Conservation (phyloP, 1,284 basidiomycete species). For the Leucoagaricus sp. region DNA sequence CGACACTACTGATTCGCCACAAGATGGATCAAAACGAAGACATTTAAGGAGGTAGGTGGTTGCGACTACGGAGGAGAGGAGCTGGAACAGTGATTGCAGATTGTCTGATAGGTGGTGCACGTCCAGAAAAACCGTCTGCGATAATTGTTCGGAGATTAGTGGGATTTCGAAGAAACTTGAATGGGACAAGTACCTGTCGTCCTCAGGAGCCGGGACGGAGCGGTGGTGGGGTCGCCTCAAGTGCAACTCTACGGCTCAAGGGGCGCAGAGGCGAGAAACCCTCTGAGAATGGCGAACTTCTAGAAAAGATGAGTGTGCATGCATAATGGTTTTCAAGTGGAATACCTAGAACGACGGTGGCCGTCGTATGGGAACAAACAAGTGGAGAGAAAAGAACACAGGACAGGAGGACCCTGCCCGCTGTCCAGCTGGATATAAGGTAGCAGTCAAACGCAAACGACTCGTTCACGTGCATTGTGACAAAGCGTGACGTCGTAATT, state of each 20-base stretch:
- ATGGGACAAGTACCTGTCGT: neutral
- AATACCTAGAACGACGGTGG: constrained; percentile 15
- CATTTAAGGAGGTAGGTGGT: constrained; percentile 3
- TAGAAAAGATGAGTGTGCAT: constrained; percentile 7
- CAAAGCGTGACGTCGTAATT: too few species aligned
- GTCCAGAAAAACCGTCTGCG: neutral
- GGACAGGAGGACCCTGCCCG: neutral
- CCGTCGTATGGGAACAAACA: neutral
- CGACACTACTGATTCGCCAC: constrained; percentile 10
- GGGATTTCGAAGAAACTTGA: neutral
- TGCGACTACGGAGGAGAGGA: neutral
- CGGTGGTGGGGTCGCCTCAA: constrained; percentile 7
- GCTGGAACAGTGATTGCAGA: neutral
- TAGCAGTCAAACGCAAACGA: too few species aligned
- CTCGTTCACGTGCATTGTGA: too few species aligned
- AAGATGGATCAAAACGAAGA: neutral
- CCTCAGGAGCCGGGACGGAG: neutral
- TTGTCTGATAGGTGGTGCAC: neutral
- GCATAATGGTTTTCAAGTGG: constrained; percentile 7
- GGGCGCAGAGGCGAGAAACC: neutral
- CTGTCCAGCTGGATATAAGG: constrained; percentile 1
- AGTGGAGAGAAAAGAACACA: neutral
- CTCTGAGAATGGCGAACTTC: constrained; percentile 8
- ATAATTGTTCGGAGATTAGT: constrained; percentile 3
- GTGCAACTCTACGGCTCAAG: constrained; percentile 9